Evolutionary conservation across 2,329 filamentous ascomycete species (phyloP).

Genomic region (Colletotrichum spinosum): DNA sequence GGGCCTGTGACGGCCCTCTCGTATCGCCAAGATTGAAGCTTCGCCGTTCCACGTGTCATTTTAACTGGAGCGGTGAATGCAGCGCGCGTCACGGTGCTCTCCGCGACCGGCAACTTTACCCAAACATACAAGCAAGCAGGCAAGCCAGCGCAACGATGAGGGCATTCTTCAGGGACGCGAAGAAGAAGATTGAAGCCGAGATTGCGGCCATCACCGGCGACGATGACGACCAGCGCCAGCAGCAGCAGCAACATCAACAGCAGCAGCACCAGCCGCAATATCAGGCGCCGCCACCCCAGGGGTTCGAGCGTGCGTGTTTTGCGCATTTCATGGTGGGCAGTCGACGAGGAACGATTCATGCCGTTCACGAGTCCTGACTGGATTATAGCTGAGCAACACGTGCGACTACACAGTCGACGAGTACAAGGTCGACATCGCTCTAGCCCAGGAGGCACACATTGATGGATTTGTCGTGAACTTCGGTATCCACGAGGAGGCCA

Average conservation of each 20-base stretch:
- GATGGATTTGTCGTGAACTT: conserved; percentile 36
- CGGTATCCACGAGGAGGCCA: conserved; percentile 36
- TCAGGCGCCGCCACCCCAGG: conserved; percentile 17
- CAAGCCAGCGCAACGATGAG: conserved; percentile 13
- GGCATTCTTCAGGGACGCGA: conserved; percentile 34
- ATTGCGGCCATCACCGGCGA: conserved; percentile 33
- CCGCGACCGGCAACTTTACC: neutral
- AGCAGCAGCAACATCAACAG: conserved; percentile 17
- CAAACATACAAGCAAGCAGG: neutral
- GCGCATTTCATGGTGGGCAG: conserved; percentile 34
- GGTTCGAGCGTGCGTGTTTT: conserved; percentile 28
- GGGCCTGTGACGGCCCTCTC: conserved; percentile 14
- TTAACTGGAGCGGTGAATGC: conserved; percentile 33
- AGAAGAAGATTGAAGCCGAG: conserved; percentile 35
- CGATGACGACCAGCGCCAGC: conserved; percentile 22
- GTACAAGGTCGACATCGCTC: conserved; percentile 29
- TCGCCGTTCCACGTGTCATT: conserved; percentile 36
- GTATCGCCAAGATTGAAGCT: conserved; percentile 32
- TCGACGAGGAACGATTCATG: neutral
- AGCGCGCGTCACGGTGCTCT: conserved; percentile 20
- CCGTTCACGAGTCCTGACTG: neutral
- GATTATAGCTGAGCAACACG: conserved; percentile 31
- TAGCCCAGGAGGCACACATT: conserved; percentile 36
- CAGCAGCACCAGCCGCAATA: conserved; percentile 5
- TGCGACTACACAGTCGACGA: conserved; percentile 30